phyloP scores from a whole-genome alignment of 1,284 basidiomycete genomes.

The Agaricales sp. region DNA sequence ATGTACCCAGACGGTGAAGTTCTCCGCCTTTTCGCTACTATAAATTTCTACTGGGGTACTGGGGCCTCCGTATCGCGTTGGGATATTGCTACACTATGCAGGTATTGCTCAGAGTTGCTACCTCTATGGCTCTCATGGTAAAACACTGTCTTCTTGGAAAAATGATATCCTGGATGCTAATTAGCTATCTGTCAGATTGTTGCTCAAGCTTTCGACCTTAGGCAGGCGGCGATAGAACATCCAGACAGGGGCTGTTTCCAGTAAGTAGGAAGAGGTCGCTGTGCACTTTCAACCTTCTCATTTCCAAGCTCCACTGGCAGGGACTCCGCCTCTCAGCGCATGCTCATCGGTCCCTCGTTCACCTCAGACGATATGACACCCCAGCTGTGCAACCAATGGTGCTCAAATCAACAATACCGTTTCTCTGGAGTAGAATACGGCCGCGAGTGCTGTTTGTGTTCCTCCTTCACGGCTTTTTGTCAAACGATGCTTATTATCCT shows the following conservation, averaged over 20 bases:
- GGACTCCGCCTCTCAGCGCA: not conserved
- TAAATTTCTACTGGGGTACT: too few species aligned
- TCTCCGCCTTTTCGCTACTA: too few species aligned
- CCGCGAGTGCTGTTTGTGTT: not conserved
- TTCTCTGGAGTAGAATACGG: not conserved
- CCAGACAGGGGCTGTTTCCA: not conserved
- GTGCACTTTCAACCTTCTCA: not conserved
- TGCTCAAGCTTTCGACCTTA: not conserved
- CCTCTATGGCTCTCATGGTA: too few species aligned
- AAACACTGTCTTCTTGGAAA: too few species aligned
- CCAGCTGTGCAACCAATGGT: not conserved
- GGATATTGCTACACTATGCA: too few species aligned
- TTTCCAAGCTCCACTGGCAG: not conserved
- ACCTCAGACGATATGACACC: not conserved
- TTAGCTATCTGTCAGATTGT: too few species aligned
- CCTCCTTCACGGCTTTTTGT: not conserved
- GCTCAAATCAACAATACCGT: not conserved
- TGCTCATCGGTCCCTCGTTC: not conserved
- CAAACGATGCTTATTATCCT: not conserved
- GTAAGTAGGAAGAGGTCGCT: too few species aligned
- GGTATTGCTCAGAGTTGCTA: too few species aligned
- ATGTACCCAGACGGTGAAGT: too few species aligned
- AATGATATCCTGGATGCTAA: too few species aligned
- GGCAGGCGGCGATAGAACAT: not conserved
- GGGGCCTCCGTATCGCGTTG: too few species aligned